phyloP scores from a whole-genome alignment of 768 basidiomycete species.

The Sporobolomyces phaffii region DNA sequence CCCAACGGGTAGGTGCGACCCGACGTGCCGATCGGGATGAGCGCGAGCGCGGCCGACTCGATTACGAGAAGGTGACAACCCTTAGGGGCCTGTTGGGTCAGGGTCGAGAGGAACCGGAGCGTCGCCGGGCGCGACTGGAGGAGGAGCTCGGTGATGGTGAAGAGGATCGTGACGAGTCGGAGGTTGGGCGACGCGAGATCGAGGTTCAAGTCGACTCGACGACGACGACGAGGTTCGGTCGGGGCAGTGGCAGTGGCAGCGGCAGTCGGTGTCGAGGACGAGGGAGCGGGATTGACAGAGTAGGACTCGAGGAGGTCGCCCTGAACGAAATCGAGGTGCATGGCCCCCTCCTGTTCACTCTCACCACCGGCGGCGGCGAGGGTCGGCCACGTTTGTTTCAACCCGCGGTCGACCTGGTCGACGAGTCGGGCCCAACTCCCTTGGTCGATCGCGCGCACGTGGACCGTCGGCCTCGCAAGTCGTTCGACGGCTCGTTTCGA shows the following conservation, averaged over 20 bases:
- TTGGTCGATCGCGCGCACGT: constrained; percentile 23
- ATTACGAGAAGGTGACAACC: constrained; percentile 38
- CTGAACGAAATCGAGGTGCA: constrained; percentile 15
- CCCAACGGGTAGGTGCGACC: constrained; percentile 35
- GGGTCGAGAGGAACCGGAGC: constrained; percentile 35
- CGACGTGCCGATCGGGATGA: constrained; percentile 27
- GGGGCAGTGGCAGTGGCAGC: constrained; percentile 12
- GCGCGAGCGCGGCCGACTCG: constrained; percentile 35
- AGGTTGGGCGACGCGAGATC: constrained; percentile 1
- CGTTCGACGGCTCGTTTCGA: neutral
- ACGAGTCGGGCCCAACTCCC: constrained; percentile 26
- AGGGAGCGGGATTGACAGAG: no score
- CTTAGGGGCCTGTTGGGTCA: neutral
- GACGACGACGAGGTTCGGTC: constrained; percentile 2
- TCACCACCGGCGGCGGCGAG: neutral
- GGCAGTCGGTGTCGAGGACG: no score
- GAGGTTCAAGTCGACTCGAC: neutral
- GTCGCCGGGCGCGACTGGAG: constrained; percentile 38
- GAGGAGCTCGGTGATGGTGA: constrained; percentile 42
- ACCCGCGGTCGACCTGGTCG: constrained; percentile 2
- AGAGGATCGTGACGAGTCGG: constrained; percentile 38
- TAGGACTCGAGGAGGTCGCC: constrained; percentile 17
- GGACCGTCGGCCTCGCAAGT: neutral
- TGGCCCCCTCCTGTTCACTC: no score
- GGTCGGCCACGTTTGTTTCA: constrained; percentile 2